Percentiles rank a stretch among this genome's conserved stretches.
These are phyloP conservation scores for Sarocladium oryzae DNA, from an alignment of 2,329 filamentous ascomycete genomes.

Conservation along the genomic window DNA sequence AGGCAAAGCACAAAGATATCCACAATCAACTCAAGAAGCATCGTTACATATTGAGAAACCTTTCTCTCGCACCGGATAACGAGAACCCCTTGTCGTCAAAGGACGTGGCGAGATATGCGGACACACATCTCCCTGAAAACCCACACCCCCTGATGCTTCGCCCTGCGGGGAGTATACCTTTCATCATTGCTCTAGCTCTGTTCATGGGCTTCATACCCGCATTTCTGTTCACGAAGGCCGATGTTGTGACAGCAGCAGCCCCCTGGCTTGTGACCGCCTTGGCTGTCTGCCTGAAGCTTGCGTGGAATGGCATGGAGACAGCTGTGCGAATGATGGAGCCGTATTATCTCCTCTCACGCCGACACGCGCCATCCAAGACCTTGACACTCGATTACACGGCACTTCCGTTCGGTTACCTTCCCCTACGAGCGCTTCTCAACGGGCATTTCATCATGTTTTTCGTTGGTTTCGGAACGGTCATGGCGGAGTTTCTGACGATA, in stretches of 20 bases:
- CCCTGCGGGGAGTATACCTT: slow-evolving; percentile 51
- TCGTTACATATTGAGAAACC: slow-evolving; percentile 65
- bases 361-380: slow-evolving; percentile 58
- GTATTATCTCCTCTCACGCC: slow-evolving; percentile 61
- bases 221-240: slow-evolving; percentile 53
- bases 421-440: slow-evolving; percentile 55
- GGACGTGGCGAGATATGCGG: slow-evolving; percentile 40
- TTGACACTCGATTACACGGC: slow-evolving; percentile 69
- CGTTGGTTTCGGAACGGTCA: slow-evolving; percentile 63
- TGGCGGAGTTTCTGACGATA: slow-evolving; percentile 68
- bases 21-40: slow-evolving; percentile 59
- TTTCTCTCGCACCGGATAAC: slow-evolving; percentile 60
- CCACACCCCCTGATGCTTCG: slow-evolving; percentile 66
- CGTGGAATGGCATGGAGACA: slow-evolving; percentile 63
- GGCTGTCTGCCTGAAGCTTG: slow-evolving; percentile 60
- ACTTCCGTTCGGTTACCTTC: slow-evolving; percentile 61
- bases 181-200: slow-evolving; percentile 49
- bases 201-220: slow-evolving; percentile 54
- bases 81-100: slow-evolving; percentile 34
- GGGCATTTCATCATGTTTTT: slow-evolving; percentile 59
- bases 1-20: slow-evolving; percentile 58
- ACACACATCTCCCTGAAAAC: slow-evolving; percentile 47
- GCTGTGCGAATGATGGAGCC: slow-evolving; percentile 68
- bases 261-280: slow-evolving; percentile 61
- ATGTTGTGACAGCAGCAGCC: slow-evolving; percentile 50